Evolutionary conservation across 2,329 filamentous ascomycete species (phyloP).

Genomic region (Fusarium sp.): DNA sequence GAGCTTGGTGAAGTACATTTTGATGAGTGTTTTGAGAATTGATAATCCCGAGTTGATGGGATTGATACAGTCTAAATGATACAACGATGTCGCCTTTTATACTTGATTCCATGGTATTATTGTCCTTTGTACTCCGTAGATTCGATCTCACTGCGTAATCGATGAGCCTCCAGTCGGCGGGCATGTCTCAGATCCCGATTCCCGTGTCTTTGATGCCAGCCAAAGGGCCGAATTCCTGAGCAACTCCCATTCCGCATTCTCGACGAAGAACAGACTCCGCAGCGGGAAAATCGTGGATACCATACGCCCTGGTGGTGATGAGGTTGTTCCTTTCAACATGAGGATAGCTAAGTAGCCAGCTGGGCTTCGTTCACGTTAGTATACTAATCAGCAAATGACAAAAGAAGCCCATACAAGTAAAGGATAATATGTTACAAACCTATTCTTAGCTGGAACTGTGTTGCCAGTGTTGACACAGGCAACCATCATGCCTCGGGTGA

Average conservation of each 20-base stretch:
- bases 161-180: not conserved
- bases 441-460: not conserved
- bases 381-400: too few relatives aligned
- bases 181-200: not conserved
- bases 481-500: not conserved
- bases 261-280: not conserved
- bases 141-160: not conserved
- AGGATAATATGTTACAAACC: not conserved
- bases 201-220: not conserved
- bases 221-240: not conserved
- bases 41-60: not conserved
- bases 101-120: not conserved
- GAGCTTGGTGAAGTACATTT: not conserved
- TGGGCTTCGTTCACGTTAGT: not conserved
- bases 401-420: too few relatives aligned
- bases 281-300: not conserved
- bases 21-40: not conserved
- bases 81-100: not conserved
- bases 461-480: not conserved
- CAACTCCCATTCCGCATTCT: not conserved
- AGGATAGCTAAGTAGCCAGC: not conserved
- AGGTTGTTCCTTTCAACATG: not conserved
- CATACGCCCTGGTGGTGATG: not conserved
- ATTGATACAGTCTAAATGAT: not conserved
- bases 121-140: not conserved